Base-by-base conservation (phyloP, 495 filamentous ascomycete genomes). In the Pyrenula aspistea region DNA sequence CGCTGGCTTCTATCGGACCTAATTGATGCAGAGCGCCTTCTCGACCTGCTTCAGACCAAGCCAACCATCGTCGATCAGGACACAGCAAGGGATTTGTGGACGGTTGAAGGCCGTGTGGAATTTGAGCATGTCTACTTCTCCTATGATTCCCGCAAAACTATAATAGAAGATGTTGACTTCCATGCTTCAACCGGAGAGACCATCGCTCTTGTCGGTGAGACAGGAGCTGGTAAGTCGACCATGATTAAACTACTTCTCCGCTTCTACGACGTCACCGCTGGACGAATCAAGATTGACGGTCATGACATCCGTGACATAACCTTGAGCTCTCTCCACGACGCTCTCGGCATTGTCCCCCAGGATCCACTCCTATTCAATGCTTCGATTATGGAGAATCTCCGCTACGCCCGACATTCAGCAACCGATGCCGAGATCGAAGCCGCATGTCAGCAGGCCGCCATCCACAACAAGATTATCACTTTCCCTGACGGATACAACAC, bases 181-280 rank as follows among this genome's bases (percentile, higher is more conserved):
- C 71, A 65, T 12, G 69, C 65, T 47, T 58, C 70, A 4, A 67
- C 78, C 1, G 88, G 88, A 15, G 74, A 77, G 55, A 89, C 84
- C 8, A 75, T 87, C 12, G 88, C 87, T 8, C 76, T 91, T 19
- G 88, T 91, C n/a, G 88, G 88, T 1, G 78, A 82, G 59, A 87
- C 85, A 2, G 88, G 88, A 21, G 79, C 79, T 22, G 88, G 88
- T 20, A 93, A 91, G 62, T 86, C 86, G 2, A 88, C 86, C 1
- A 83, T 88, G 47, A 70, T 90, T 50, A 85, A 87, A 60, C 75
- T 91, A 4, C 75, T 91, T 19, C 74, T 81, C 57, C 76, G 88
- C 0, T 84, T 85, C 64, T 91, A 87, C 68, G 84, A 91, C 60
- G 76, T 85, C 2, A 76, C 71, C 2, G 62, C 63, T 12, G 88